These are phyloP conservation scores for Colletotrichum ledebouriae DNA, from an alignment of 2,329 filamentous ascomycete genomes.

Conservation along the genomic window DNA sequence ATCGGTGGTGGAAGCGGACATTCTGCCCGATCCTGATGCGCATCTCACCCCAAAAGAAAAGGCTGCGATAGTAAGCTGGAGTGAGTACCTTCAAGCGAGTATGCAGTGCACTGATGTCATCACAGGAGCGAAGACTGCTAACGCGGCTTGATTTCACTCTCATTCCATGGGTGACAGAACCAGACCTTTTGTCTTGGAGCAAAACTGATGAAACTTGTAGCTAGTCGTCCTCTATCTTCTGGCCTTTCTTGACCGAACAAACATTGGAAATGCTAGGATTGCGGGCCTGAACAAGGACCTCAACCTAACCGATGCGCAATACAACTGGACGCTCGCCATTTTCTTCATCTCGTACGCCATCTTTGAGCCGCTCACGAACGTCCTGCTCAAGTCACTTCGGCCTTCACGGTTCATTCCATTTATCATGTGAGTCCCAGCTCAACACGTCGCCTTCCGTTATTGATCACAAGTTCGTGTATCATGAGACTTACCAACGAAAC, in stretches of 20 bases:
- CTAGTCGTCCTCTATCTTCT: conserved; percentile 70
- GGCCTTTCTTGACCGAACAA: conserved; percentile 68
- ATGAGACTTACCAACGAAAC: conserved; percentile 42
- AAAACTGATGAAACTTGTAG: not conserved
- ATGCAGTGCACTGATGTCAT: not conserved
- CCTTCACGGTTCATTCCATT: conserved; percentile 84
- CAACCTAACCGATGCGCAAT: conserved; percentile 66
- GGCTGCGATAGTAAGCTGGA: not conserved
- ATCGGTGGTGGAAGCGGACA: not conserved
- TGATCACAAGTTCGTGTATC: not conserved
- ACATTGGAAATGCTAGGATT: conserved; percentile 65
- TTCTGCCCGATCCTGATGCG: conserved; percentile 5
- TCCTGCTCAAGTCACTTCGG: conserved; percentile 80
- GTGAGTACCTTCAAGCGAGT: no score
- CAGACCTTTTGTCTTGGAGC: no score
- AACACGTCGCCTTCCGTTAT: no score
- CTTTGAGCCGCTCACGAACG: conserved; percentile 80
- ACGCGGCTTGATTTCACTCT: conserved; percentile 20
- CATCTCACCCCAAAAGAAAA: conserved; percentile 4
- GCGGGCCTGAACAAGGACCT: conserved; percentile 49
- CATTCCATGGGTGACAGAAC: conserved; percentile 25
- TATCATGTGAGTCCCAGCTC: conserved; percentile 71
- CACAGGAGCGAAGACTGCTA: conserved; percentile 17
- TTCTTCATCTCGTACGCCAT: conserved; percentile 79
- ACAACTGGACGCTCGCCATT: conserved; percentile 70